Evolutionary conservation across 2,329 filamentous ascomycete species (phyloP).

Genomic region (Venturia pyrina): DNA sequence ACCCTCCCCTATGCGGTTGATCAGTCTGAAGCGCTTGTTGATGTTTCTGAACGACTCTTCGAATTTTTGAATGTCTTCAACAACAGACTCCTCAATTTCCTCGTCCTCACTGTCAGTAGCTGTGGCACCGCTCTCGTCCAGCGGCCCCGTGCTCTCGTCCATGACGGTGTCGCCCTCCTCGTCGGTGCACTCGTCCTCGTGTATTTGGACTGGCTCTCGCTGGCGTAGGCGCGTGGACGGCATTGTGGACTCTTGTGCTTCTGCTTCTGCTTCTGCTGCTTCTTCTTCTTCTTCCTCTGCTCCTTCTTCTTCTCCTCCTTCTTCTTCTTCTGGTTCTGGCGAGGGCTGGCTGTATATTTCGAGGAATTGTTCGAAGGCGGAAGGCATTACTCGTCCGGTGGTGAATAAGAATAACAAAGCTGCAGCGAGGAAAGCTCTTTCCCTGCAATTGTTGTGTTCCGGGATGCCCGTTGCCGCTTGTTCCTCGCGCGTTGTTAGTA

Average conservation of each 20-base stretch:
- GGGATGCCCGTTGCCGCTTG: neutral
- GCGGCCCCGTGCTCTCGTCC: slow-evolving; percentile 39
- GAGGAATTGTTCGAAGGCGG: neutral
- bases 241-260: neutral
- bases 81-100: slow-evolving; percentile 56
- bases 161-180: slow-evolving; percentile 28
- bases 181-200: slow-evolving; percentile 8
- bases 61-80: slow-evolving; percentile 79
- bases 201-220: slow-evolving; percentile 1
- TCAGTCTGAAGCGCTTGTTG: slow-evolving; percentile 71
- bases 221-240: slow-evolving; percentile 1
- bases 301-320: too few relatives aligned
- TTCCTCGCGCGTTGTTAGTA: neutral
- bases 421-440: neutral
- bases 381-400: neutral
- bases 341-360: neutral
- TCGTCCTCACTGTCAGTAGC: slow-evolving; percentile 39
- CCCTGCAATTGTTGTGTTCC: neutral
- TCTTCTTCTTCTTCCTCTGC: neutral
- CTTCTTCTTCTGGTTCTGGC: neutral
- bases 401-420: neutral
- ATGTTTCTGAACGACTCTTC: slow-evolving; percentile 77
- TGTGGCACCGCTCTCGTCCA: slow-evolving; percentile 41
- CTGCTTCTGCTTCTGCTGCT: neutral
- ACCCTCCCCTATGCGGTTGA: slow-evolving; percentile 97